phyloP scores from a whole-genome alignment of 257 asterid genomes.

The Schizonepeta tenuifolia region DNA sequence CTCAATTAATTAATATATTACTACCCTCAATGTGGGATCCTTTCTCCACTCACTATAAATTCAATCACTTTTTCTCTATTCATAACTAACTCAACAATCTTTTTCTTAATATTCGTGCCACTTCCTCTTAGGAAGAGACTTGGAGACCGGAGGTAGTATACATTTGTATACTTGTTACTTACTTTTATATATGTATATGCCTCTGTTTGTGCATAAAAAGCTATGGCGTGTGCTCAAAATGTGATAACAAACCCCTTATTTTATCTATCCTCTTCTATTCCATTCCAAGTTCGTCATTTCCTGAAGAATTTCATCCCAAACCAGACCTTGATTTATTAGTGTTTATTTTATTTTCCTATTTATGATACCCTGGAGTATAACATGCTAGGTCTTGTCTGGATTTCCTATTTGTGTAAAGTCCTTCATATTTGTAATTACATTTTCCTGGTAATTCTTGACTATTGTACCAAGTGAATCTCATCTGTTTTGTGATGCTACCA shows the following conservation, averaged over 20 bases:
- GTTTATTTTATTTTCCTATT: background rate
- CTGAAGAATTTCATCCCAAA: constrained; percentile 5
- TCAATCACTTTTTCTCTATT: too few species aligned
- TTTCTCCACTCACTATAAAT: too few species aligned
- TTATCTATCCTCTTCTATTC: background rate
- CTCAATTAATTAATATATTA: too few species aligned
- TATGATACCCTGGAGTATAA: constrained; percentile 6
- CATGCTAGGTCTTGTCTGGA: background rate
- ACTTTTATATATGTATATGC: background rate
- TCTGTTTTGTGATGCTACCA: background rate
- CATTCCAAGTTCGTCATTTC: background rate
- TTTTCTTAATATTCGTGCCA: too few species aligned
- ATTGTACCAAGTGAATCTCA: constrained; percentile 11
- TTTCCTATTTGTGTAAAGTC: constrained; percentile 5
- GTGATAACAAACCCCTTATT: background rate
- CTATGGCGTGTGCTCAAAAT: background rate
- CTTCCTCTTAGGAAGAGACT: too few species aligned
- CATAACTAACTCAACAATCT: too few species aligned
- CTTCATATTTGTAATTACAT: background rate
- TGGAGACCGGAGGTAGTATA: too few species aligned
- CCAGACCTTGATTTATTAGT: background rate
- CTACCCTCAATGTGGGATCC: too few species aligned
- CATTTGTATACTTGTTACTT: background rate
- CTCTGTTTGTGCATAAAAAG: background rate
- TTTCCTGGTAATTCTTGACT: background rate